Evolutionary conservation across 176 grass and related monocot genomes (phyloP).

Genomic region (Hsuehochloa calcarea): DNA sequence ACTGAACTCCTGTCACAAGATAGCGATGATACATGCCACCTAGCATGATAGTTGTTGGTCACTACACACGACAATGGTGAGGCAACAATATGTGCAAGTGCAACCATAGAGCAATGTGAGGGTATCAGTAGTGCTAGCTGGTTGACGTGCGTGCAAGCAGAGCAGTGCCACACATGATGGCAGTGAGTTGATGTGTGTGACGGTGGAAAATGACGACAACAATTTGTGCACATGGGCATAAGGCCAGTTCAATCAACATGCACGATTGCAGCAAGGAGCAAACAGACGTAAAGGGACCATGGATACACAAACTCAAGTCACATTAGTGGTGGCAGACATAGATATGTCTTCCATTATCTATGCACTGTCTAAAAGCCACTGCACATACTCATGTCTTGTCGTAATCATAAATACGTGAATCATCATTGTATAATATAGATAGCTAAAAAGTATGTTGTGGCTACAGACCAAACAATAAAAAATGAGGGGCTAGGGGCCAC

Average conservation of each 20-base stretch:
- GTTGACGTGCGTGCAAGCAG: neutral
- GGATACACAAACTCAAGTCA: neutral
- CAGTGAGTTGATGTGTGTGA: neutral
- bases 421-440: neutral
- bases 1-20: neutral
- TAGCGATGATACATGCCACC: neutral
- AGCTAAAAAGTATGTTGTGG: neutral
- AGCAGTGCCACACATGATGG: neutral
- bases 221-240: neutral
- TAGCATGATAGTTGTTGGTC: neutral
- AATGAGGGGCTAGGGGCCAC: too few relatives aligned
- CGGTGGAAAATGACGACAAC: neutral
- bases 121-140: neutral
- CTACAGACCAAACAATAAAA: too few relatives aligned
- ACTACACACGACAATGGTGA: neutral
- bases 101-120: neutral
- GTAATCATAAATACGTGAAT: neutral
- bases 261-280: neutral
- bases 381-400: neutral
- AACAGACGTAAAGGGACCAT: neutral
- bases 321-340: neutral
- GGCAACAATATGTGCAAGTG: neutral
- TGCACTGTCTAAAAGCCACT: neutral
- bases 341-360: neutral
- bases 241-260: neutral